These are phyloP conservation scores for Polygonum aviculare DNA, from an alignment of 148 eudicot species.

Conservation along the genomic window DNA sequence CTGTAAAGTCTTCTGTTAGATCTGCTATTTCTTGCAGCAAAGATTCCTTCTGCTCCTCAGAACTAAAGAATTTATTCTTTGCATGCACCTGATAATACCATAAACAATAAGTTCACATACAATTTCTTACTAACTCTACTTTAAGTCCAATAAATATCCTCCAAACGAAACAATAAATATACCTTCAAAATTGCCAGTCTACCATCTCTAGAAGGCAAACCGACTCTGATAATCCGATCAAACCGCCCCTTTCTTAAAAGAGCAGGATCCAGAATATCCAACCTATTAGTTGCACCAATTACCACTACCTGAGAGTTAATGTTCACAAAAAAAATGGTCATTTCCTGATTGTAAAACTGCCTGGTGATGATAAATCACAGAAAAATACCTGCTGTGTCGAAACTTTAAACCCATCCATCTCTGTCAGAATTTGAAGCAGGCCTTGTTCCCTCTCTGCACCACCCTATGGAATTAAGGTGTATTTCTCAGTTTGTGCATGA, in stretches of 20 bases:
- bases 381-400: constrained; percentile 54
- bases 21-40: constrained; percentile 72
- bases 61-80: constrained; percentile 67
- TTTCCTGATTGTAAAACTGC: not conserved
- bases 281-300: constrained; percentile 87
- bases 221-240: constrained; percentile 91
- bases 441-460: constrained; percentile 99
- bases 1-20: constrained; percentile 77
- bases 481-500: not conserved
- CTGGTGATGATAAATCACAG: not conserved
- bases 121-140: not conserved
- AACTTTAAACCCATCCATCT: constrained; percentile 93
- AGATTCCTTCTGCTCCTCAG: constrained; percentile 74
- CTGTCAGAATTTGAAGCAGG: constrained; percentile 81
- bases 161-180: not conserved
- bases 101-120: not conserved
- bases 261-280: constrained; percentile 93
- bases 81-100: constrained; percentile 56
- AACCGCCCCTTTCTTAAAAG: constrained; percentile 83
- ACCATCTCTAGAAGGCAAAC: constrained; percentile 87
- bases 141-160: not conserved
- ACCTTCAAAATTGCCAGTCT: constrained; percentile 86
- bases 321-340: not conserved
- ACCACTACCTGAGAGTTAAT: constrained; percentile 49
- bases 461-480: constrained; percentile 35